A percentile compares a stretch with the other conserved stretches of the same genome.
These are phyloP conservation scores for Saccharomycopsis synnaedendra DNA, from an alignment of 805 yeast genomes.

Conservation along the genomic window DNA sequence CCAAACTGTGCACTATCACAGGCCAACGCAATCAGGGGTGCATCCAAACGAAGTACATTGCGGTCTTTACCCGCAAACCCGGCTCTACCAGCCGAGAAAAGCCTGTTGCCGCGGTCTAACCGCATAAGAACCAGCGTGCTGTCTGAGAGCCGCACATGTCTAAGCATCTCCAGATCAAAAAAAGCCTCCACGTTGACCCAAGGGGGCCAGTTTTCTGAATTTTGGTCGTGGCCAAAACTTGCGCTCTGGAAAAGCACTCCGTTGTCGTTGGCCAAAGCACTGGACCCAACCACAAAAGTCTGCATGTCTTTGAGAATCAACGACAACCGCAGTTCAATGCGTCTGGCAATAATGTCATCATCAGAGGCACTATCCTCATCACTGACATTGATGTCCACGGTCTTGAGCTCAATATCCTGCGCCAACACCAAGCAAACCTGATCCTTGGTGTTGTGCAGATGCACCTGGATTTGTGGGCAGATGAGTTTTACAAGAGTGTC, in stretches of 20 bases:
- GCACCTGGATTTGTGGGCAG: slow-evolving; percentile 52
- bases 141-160: slow-evolving; percentile 35
- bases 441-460: slow-evolving; percentile 33
- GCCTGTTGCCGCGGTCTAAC: slow-evolving; percentile 38
- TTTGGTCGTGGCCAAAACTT: slow-evolving; percentile 21
- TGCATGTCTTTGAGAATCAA: slow-evolving; percentile 45
- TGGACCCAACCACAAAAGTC: slow-evolving; percentile 36
- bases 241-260: slow-evolving; percentile 23
- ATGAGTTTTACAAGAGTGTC: slow-evolving; percentile 42
- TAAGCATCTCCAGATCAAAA: slow-evolving; percentile 33
- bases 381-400: slow-evolving; percentile 32
- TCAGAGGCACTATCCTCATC: slow-evolving; percentile 27
- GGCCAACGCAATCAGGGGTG: slow-evolving; percentile 38
- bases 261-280: slow-evolving; percentile 23
- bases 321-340: slow-evolving; percentile 48
- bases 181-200: slow-evolving; percentile 55
- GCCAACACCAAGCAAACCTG: slow-evolving; percentile 40
- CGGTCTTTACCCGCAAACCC: slow-evolving; percentile 9
- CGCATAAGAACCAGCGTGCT: slow-evolving; percentile 41
- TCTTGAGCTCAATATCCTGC: slow-evolving; percentile 46
- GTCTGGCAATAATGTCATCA: slow-evolving; percentile 24
- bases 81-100: slow-evolving; percentile 26
- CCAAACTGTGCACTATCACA: slow-evolving; percentile 49
- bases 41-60: slow-evolving; percentile 24
- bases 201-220: slow-evolving; percentile 51